phyloP scores from a whole-genome alignment of 78 protist genomes.

The Diacronema lutheri region DNA sequence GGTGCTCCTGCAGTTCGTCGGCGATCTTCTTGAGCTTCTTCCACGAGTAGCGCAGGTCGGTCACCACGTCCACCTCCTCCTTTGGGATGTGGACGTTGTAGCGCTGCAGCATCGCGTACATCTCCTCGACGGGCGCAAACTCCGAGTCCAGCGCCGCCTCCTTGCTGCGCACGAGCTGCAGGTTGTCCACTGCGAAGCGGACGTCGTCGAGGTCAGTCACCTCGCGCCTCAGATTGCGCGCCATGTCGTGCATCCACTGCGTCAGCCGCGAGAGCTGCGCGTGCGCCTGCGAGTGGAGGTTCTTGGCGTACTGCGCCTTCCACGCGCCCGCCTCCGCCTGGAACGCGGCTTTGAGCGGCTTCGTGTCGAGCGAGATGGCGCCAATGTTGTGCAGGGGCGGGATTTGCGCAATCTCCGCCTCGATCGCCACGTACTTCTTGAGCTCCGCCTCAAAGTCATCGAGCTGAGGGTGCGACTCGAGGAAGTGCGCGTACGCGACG shows the following conservation, averaged over 20 bases:
- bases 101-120: slow-evolving; percentile 53
- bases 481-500: slow-evolving; percentile 34
- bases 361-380: slow-evolving; percentile 48
- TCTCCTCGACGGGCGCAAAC: slow-evolving; percentile 65
- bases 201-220: slow-evolving; percentile 32
- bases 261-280: slow-evolving; percentile 23
- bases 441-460: slow-evolving; percentile 56
- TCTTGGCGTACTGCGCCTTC: slow-evolving; percentile 62
- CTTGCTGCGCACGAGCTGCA: slow-evolving; percentile 43
- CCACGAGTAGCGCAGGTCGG: slow-evolving; percentile 57
- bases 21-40: slow-evolving; percentile 38
- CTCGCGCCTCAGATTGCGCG: slow-evolving; percentile 29
- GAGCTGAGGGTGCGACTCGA: slow-evolving; percentile 44
- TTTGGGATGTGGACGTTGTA: slow-evolving; percentile 45
- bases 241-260: slow-evolving; percentile 33
- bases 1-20: neutral
- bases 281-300: slow-evolving; percentile 52
- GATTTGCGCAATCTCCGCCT: slow-evolving; percentile 27
- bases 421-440: slow-evolving; percentile 43
- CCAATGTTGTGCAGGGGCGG: slow-evolving; percentile 44
- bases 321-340: slow-evolving; percentile 52
- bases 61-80: slow-evolving; percentile 67
- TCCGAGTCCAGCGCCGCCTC: slow-evolving; percentile 50
- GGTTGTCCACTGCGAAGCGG: slow-evolving; percentile 47
- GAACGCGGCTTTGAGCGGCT: slow-evolving; percentile 55